phyloP scores from a whole-genome alignment of 495 filamentous ascomycete species.

The Penicillium verhagenii region DNA sequence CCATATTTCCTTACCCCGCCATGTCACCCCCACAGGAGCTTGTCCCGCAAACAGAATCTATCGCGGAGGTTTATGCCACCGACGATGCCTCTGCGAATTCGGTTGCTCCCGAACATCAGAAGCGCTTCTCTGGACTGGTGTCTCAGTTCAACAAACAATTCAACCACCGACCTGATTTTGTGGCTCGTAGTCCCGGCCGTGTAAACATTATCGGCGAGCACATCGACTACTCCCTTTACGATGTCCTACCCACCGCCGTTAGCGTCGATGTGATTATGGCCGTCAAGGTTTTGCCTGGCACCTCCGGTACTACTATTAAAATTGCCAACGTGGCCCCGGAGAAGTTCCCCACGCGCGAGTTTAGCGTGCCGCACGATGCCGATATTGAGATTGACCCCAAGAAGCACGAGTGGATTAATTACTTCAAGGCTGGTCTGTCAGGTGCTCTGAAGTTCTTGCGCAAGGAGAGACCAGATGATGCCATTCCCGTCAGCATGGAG shows the following conservation, averaged over 20 bases:
- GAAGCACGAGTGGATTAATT: conserved; percentile 93
- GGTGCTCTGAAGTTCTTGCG: conserved; percentile 79
- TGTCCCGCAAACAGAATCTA: conserved; percentile 49
- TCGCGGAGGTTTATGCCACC: conserved; percentile 51
- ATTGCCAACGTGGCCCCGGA: conserved; percentile 76
- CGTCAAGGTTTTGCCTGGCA: conserved; percentile 58
- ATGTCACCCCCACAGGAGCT: conserved; percentile 47
- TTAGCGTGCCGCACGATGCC: conserved; percentile 63
- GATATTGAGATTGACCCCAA: conserved; percentile 80
- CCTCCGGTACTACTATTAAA: conserved; percentile 50
- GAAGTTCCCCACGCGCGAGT: conserved; percentile 76
- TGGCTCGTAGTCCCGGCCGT: conserved; percentile 85
- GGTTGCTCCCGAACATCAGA: conserved; percentile 37
- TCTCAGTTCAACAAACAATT: conserved; percentile 71
- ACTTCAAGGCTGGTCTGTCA: conserved; percentile 88
- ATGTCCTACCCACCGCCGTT: conserved; percentile 93
- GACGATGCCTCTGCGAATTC: conserved; percentile 41
- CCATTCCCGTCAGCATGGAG: conserved; percentile 75
- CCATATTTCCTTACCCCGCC: conserved; percentile 26
- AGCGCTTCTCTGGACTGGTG: conserved; percentile 71
- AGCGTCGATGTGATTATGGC: conserved; percentile 87
- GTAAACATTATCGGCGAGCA: conserved; percentile 99
- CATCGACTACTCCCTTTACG: conserved; percentile 97
- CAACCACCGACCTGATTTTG: conserved; percentile 69
- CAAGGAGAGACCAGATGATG: conserved; percentile 56